Percentiles rank a stretch among this genome's conserved stretches.
phyloP scores from a whole-genome alignment of 495 filamentous ascomycete genomes.

The Penicillium verhagenii region DNA sequence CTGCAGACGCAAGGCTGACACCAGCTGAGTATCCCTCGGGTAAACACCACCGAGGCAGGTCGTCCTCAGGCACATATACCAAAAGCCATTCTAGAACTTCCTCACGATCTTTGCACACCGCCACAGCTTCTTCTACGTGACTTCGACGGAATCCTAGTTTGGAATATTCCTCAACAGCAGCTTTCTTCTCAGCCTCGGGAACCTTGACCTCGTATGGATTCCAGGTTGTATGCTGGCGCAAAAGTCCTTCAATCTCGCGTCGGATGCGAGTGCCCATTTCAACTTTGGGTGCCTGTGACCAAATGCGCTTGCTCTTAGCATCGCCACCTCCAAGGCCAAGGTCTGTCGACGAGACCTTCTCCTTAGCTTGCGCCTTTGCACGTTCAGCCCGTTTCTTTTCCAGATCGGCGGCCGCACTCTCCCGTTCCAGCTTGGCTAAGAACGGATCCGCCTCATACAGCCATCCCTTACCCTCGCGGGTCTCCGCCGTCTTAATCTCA shows the following conservation, averaged over 20 bases:
- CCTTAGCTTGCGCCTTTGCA: constrained; percentile 61
- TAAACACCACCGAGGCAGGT: constrained; percentile 83
- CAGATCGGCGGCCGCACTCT: constrained; percentile 65
- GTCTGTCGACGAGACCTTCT: constrained; percentile 51
- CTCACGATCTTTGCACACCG: constrained; percentile 86
- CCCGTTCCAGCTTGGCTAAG: constrained; percentile 69
- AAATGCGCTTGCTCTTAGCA: constrained; percentile 58
- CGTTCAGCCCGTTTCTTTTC: constrained; percentile 69
- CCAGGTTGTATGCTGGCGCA: constrained; percentile 78
- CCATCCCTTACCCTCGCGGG: constrained; percentile 75
- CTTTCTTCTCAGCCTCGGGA: constrained; percentile 49
- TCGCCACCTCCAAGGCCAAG: constrained; percentile 35
- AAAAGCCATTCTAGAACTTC: constrained; percentile 91
- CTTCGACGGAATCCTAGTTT: constrained; percentile 78
- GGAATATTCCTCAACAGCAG: constrained; percentile 71
- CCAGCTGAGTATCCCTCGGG: constrained; percentile 89
- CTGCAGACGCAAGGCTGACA: constrained; percentile 74
- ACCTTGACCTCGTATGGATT: constrained; percentile 74
- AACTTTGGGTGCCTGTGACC: constrained; percentile 82
- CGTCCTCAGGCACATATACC: constrained; percentile 95
- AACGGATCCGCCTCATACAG: constrained; percentile 98
- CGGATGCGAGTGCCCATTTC: constrained; percentile 84
- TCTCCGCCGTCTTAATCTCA: constrained; percentile 71
- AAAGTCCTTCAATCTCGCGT: constrained; percentile 70
- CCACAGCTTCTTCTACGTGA: constrained; percentile 85